Percentiles rank a stretch among this genome's conserved stretches.
phyloP scores from a whole-genome alignment of 345 rosid species.

The Gossypium ekmanianum region DNA sequence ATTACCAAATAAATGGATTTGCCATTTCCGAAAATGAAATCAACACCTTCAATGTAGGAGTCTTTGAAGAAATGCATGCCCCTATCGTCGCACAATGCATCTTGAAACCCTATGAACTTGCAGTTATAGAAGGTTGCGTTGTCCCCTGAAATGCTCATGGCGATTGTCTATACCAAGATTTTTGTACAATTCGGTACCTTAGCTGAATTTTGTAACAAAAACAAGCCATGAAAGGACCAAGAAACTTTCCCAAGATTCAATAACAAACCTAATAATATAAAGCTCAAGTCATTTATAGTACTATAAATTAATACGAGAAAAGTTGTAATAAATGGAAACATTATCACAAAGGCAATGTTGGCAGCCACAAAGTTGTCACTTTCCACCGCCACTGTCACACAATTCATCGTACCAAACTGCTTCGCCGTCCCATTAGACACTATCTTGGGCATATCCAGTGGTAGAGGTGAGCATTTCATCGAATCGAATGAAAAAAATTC shows the following conservation, averaged over 20 bases:
- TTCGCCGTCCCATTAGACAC: slow-evolving; percentile 19
- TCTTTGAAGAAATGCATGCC: slow-evolving; percentile 74
- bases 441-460: too few relatives aligned
- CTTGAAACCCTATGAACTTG: slow-evolving; percentile 57
- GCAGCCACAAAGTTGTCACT: slow-evolving; percentile 31
- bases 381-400: slow-evolving; percentile 32
- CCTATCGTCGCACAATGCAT: slow-evolving; percentile 57
- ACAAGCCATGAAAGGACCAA: too few relatives aligned
- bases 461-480: too few relatives aligned
- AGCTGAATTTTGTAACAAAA: slow-evolving; percentile 40
- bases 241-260: too few relatives aligned
- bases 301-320: too few relatives aligned
- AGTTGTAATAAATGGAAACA: neutral
- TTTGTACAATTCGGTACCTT: slow-evolving; percentile 40
- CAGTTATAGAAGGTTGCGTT: slow-evolving; percentile 58
- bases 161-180: slow-evolving; percentile 48
- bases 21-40: slow-evolving; percentile 72
- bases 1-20: slow-evolving; percentile 54
- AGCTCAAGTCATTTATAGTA: too few relatives aligned
- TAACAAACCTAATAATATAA: too few relatives aligned
- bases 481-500: too few relatives aligned
- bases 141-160: slow-evolving; percentile 48
- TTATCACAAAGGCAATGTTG: slow-evolving; percentile 26
- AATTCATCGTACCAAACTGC: slow-evolving; percentile 25
- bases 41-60: slow-evolving; percentile 67